Percentiles rank a stretch among this genome's conserved stretches.
These are phyloP conservation scores for Sinapis alba DNA, from an alignment of 441 rosid genomes.

Conservation along the genomic window DNA sequence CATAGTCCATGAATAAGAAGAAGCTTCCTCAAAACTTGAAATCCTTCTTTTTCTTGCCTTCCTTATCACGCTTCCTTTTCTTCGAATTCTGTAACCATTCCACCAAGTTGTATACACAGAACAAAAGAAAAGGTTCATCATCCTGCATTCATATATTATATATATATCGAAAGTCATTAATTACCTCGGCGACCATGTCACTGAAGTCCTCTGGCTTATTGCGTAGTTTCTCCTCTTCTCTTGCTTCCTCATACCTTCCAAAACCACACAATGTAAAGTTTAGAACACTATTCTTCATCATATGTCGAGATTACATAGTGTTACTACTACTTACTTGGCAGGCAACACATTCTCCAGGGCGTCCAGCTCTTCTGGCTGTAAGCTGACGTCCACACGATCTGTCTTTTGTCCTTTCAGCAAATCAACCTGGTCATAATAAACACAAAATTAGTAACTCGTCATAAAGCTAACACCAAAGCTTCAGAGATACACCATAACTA, in stretches of 20 bases:
- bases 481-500: background rate
- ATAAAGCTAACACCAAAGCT: background rate
- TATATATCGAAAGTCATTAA: background rate
- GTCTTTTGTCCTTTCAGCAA: slow-evolving; percentile 93
- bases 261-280: slow-evolving; percentile 15
- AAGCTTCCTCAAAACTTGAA: slow-evolving; percentile 70
- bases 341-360: slow-evolving; percentile 87
- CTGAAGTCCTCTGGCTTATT: slow-evolving; percentile 93
- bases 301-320: background rate
- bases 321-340: slow-evolving; percentile 68
- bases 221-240: slow-evolving; percentile 92
- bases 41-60: slow-evolving; percentile 94
- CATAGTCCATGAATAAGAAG: background rate
- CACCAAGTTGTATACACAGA: slow-evolving; percentile 34
- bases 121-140: background rate
- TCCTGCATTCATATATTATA: background rate
- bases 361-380: slow-evolving; percentile 96
- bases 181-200: slow-evolving; percentile 99
- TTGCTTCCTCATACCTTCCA: slow-evolving; percentile 90
- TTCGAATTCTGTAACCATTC: slow-evolving; percentile 91
- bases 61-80: slow-evolving; percentile 95
- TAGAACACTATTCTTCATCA: background rate
- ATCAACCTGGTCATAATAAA: slow-evolving; percentile 39
- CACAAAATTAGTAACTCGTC: background rate
- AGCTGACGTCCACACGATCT: slow-evolving; percentile 84